Base-by-base conservation (phyloP, 257 asterid genomes). In the Salvia rosmarinus region DNA sequence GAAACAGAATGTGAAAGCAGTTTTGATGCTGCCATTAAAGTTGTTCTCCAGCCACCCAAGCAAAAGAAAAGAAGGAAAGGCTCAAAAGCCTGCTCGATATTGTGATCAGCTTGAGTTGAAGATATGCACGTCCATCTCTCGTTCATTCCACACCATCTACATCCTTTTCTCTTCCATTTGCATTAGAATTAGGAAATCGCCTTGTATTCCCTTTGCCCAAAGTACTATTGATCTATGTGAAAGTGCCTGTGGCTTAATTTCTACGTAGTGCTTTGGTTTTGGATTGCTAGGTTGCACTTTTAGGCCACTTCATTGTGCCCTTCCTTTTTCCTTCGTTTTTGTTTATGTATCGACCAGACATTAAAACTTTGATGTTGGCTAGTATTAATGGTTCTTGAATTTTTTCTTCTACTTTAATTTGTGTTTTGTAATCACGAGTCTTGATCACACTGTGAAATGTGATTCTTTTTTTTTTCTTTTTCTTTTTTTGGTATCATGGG, bases 31-130 rank as follows among this genome's bases (percentile, higher is more conserved):
- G 90, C 90, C 75, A 86, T 86, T 69, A 86, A 83, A 82, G 90
- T 86, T 39, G 90, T 86, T 73, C 90, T 86, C 64, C 88, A 83
- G 78, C 90, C 90, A 16, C 88, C 88, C 16, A 86, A 86, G 77
- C 82, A 77, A 69, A 86, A 86, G 90, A 86, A 86, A 73, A 86
- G 83, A 86, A 81, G 84, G 86, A 19, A 83, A 81, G 79, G 81
- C 72, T 70, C 86, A 84, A 76, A 80, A 69, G 88, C 85, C 54
- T 86, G 90, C 79, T 89, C 97, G 19, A 85, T 88, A 69, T 83
- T 94, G 90, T 94, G 83, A 92, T 85, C 82, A 64, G 69, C 77
- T 68, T 71, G 80, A 74, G 81, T 57, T 75, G 70, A 49, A 72
- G 80, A 58, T 80, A 55, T 25, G 56, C 54, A 6, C 1, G 43